Evolutionary conservation across 768 basidiomycete genomes (phyloP), one percentile per base, ranked within the genome.

Genomic region (Calocera viscosa): DNA sequence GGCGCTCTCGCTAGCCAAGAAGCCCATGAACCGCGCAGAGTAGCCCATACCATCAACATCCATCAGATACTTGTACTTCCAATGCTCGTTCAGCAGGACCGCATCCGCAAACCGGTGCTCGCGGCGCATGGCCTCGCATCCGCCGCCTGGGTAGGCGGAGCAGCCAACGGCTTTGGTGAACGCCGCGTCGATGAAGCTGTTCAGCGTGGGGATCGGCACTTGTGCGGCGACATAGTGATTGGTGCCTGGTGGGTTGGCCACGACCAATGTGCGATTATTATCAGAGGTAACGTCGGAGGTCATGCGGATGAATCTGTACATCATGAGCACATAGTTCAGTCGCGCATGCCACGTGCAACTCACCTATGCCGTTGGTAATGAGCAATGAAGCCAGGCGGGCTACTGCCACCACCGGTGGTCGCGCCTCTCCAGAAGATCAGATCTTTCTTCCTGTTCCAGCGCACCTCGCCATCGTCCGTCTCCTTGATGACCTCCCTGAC

Each of bases 21-120:
- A 86, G 0, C 87, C 82, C 82, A 92, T 85, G 75, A 96, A 94
- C 14, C 92, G 82, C 1, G 88, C 94, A 30, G 89, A 92, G 76
- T 97, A 98, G 22, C 90, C 88, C 90, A 94, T 94, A 17, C 95
- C 94, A 72, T 96, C 94, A 67, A 98, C 76, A 76, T 97, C 94
- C 69, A 94, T 77, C 38, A 95, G 80, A 73, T 94, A 92, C 78
- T 96, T 95, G 80, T 94, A 91, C 67, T 86, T 80, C 94, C 94
- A 98, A 72, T 93, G 88, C 66, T 86, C 82, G 5, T 91, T 91
- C 0, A 98, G 78, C 1, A 88, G 87, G 0, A 90, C 91, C 0
- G 89, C 80, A 64, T 89, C 84, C 12, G 82, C 84, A 70, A 90
- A 87, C 34, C 89, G 82, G 74, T 90, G 86, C 38, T 82, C 79